A percentile compares a stretch with the other conserved stretches of the same genome.
These are phyloP conservation scores for Microstegium vimineum DNA, from an alignment of 176 grass and related monocot species.

Conservation along the genomic window DNA sequence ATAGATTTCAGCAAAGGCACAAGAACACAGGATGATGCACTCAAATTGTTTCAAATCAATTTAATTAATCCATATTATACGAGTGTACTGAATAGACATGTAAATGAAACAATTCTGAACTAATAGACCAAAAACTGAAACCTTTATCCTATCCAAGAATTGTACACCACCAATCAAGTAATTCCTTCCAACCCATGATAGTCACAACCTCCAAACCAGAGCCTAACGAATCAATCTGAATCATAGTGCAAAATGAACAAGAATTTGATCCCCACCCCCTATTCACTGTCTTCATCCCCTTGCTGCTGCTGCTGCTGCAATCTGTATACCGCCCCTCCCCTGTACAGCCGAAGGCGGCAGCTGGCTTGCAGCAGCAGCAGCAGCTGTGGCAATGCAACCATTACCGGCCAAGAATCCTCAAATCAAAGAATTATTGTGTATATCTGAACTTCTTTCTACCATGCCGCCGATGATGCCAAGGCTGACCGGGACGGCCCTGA, in stretches of 20 bases:
- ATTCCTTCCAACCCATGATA: conserved; percentile 24
- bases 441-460: conserved; percentile 31
- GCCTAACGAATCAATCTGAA: conserved; percentile 54
- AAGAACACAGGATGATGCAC: background rate
- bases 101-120: conserved; percentile 53
- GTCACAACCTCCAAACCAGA: conserved; percentile 17
- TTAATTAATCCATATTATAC: conserved; percentile 39
- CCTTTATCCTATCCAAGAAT: conserved; percentile 61
- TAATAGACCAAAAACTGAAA: conserved; percentile 38
- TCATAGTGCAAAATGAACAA: conserved; percentile 44
- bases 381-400: conserved; percentile 15
- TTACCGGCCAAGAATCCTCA: conserved; percentile 12
- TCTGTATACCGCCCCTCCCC: conserved; percentile 34
- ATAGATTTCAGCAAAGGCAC: background rate
- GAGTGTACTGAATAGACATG: conserved; percentile 30
- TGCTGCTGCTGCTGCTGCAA: conserved; percentile 16
- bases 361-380: conserved; percentile 16
- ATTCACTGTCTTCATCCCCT: conserved; percentile 25
- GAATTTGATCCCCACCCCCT: conserved; percentile 22
- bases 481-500: conserved; percentile 30
- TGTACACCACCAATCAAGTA: conserved; percentile 67
- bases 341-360: conserved; percentile 63
- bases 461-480: conserved; percentile 34
- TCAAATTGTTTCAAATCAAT: conserved; percentile 39
- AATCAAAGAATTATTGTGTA: conserved; percentile 44